A percentile compares a stretch with the other conserved stretches of the same genome.
Evolutionary conservation across 148 eudicot species (phyloP).

Genomic region (Fallopia convolvulus): DNA sequence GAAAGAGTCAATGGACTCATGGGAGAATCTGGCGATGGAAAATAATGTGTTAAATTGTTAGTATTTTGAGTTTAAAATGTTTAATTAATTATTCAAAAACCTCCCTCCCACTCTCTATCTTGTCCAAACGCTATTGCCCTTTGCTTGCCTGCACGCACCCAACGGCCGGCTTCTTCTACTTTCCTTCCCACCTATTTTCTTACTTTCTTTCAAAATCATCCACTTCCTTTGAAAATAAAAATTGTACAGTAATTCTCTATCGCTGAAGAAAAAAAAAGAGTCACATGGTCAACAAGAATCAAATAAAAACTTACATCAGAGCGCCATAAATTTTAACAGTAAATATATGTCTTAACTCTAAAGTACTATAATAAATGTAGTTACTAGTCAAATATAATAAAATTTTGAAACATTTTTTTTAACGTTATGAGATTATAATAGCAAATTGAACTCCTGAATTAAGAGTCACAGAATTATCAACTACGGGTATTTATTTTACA

Average conservation of each 20-base stretch:
- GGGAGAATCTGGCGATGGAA: background rate
- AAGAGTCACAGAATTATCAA: too few species aligned
- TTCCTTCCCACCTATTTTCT: background rate
- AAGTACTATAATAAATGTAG: background rate
- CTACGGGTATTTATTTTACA: too few species aligned
- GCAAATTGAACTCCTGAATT: too few species aligned
- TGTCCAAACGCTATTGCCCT: conserved; percentile 3
- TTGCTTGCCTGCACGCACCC: conserved; percentile 11
- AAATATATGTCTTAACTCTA: background rate
- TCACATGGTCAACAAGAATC: background rate
- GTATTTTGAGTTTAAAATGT: background rate
- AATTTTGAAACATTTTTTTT: background rate
- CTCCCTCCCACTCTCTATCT: conserved; percentile 5
- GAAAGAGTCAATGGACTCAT: background rate
- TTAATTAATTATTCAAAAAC: background rate
- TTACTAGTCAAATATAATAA: background rate
- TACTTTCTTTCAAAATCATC: background rate
- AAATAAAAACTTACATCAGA: background rate
- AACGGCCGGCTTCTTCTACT: background rate
- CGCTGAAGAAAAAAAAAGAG: background rate
- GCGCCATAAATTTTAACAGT: background rate
- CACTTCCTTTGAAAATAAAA: background rate
- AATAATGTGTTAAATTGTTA: background rate
- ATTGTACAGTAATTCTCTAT: background rate
- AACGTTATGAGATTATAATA: background rate